Base-by-base conservation (phyloP, 2,329 filamentous ascomycete genomes). In the Phaeosphaeriaceae sp. region DNA sequence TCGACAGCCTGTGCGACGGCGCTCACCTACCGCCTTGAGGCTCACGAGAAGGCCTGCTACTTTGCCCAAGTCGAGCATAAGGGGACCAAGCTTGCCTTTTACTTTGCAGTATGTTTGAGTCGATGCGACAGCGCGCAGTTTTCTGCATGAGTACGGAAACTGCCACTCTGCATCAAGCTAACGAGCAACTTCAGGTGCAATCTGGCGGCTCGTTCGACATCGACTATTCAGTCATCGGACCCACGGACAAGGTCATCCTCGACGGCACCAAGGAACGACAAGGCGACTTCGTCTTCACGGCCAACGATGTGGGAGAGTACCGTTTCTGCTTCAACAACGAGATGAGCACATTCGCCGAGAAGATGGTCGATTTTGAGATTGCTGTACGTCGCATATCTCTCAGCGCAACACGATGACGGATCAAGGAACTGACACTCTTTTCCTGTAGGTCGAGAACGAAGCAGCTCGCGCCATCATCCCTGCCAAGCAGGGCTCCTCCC, bases 271-370 rank as follows among this genome's bases (percentile, higher is more conserved):
- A 97, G 82, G 95, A 92, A 82, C 88, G 94, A 66, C 94, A 98
- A 81, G 95, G 94, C 53, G 95, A 99, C 80, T 98, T 96, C 75
- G 95, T 99, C 62, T 99, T 99, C 79, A 97, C 93, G 0, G 95
- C 93, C 47, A 92, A 92, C 72, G 88, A 92, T 52, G 75, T 86
- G 7, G 95, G 95, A 66, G 94, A 98, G 74, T 97, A 98, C 82
- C 88, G 89, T 53, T 98, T 99, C 83, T 99, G 95, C 86, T 99
- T 99, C 84, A 91, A 93, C 81, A 99, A 99, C 75, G 91, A 95
- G 76, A 97, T 99, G 91, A 96, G 91, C 75, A 98, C 94, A 0
- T 97, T 97, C 76, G 90, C 93, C 52, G 95, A 99, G 81, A 99
- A 99, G 83, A 89, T 92, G 77, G 93, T 99, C 64, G 95, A 99